phyloP scores from a whole-genome alignment of 2,329 filamentous ascomycete species.

The Fusarium tupiense region DNA sequence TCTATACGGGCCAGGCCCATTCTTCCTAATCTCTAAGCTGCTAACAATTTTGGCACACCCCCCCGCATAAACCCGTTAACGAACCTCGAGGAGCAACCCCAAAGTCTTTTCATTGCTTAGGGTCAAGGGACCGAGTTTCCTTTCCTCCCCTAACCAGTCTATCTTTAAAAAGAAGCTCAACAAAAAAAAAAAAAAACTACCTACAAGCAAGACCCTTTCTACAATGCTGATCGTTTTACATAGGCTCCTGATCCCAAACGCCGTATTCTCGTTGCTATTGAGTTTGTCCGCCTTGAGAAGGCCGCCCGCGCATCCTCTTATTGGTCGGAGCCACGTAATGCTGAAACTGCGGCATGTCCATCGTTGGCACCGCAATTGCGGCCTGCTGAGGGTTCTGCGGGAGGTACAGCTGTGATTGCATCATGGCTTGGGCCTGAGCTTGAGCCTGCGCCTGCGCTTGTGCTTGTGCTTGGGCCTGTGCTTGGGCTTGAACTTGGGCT shows the following conservation, averaged over 20 bases:
- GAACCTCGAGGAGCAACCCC: background rate
- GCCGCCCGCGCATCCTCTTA: slow-evolving; percentile 45
- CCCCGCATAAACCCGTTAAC: slow-evolving; percentile 29
- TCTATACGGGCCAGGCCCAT: background rate
- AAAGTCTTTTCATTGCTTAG: background rate
- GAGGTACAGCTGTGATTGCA: slow-evolving; percentile 45
- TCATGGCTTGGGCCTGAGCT: slow-evolving; percentile 40
- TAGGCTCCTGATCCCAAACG: background rate
- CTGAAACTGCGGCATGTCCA: slow-evolving; percentile 44
- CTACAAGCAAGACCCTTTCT: background rate
- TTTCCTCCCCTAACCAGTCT: background rate
- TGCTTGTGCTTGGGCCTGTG: slow-evolving; percentile 37
- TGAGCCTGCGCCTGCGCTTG: slow-evolving; percentile 41
- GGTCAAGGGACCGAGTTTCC: background rate
- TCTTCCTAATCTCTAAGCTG: background rate
- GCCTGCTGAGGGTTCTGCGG: slow-evolving; percentile 38
- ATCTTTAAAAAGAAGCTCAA: background rate
- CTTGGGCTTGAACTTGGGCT: slow-evolving; percentile 42
- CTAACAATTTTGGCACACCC: slow-evolving; percentile 33
- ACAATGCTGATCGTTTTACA: background rate
- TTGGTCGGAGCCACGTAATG: slow-evolving; percentile 45
- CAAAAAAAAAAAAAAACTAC: background rate
- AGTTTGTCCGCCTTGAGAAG: slow-evolving; percentile 36
- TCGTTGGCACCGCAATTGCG: slow-evolving; percentile 42
- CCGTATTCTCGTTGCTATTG: slow-evolving; percentile 2